Evolutionary conservation across 2,329 filamentous ascomycete species (phyloP), one percentile per base, ranked within the genome.

Genomic region (Magnaporthales sp.): DNA sequence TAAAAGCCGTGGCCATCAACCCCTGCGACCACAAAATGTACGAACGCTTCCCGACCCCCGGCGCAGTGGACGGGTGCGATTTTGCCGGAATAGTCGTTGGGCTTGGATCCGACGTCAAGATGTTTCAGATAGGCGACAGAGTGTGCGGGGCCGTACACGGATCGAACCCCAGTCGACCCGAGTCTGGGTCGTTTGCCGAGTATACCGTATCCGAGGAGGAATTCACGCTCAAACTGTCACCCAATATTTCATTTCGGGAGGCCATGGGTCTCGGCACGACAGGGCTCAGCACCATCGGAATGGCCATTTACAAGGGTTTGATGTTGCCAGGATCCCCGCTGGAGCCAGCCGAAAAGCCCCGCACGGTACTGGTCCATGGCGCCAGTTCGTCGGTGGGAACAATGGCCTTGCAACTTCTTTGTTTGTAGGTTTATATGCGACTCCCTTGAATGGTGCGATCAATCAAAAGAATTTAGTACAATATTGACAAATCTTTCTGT

Each of bases 11-110:
- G 2, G 73, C 71, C 2, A 30, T 77, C 29, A 76, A 76, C 68
- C 75, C 71, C 5, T 68, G 66, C 66, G 75, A 77, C 68, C 69
- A 66, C 66, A 76, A 77, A 67, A 75, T 75, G 72, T 63, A 67
- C 1, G 67, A 63, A 4, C 51, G 46, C 2, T 70, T 73, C 27
- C 70, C 69, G 1, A 64, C 38, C 1, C 69, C 70, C 1, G 73
- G 72, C 19, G 69, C 70, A 30, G 66, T 71, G 13, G 66, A 65
- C 64, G 76, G 76, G 13, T 71, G 70, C 62, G 76, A 77, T 65
- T 75, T 74, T 30, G 69, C 72, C 4, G 76, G 75, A 7, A 63
- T 67, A 9, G 72, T 77, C 15, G 72, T 72, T 2, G 63, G 46
- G 4, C 29, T 74, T 4, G 74, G 75, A n/a, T 29, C 65, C 61